Evolutionary conservation across 2,329 filamentous ascomycete species (phyloP).

Genomic region (Trichoderma atrobrunneum): DNA sequence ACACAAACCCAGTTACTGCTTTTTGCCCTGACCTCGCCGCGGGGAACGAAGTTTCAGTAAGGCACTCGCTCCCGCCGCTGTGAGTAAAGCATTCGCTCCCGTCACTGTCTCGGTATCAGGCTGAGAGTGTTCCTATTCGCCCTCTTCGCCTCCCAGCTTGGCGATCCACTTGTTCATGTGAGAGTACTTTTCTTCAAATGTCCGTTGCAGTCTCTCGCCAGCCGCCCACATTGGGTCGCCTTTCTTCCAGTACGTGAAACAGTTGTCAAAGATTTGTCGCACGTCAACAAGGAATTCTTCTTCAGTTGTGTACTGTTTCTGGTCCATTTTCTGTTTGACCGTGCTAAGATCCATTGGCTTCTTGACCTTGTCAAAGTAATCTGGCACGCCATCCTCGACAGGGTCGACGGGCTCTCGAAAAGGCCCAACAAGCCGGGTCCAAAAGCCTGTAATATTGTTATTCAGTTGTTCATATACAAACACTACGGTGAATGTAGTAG

Average conservation of each 20-base stretch:
- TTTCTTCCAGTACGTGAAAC: constrained; percentile 61
- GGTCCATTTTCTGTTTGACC: constrained; percentile 60
- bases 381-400: constrained; percentile 54
- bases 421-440: constrained; percentile 62
- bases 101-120: background rate
- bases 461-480: background rate
- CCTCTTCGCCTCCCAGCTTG: constrained; percentile 47
- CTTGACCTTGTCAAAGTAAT: constrained; percentile 60
- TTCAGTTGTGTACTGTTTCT: constrained; percentile 48
- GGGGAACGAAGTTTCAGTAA: background rate
- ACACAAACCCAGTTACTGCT: background rate
- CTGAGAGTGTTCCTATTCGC: constrained; percentile 21
- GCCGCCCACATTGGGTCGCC: constrained; percentile 53
- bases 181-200: constrained; percentile 57
- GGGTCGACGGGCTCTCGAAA: constrained; percentile 61
- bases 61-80: background rate
- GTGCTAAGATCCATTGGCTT: constrained; percentile 61
- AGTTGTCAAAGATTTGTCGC: constrained; percentile 61
- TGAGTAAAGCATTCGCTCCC: background rate
- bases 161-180: constrained; percentile 59
- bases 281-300: constrained; percentile 57
- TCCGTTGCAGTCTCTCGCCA: constrained; percentile 57
- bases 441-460: constrained; percentile 48
- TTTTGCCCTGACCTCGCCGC: background rate
- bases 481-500: background rate